These are phyloP conservation scores for Colletotrichum lindemuthianum DNA, from an alignment of 2,329 filamentous ascomycete species.

Conservation along the genomic window DNA sequence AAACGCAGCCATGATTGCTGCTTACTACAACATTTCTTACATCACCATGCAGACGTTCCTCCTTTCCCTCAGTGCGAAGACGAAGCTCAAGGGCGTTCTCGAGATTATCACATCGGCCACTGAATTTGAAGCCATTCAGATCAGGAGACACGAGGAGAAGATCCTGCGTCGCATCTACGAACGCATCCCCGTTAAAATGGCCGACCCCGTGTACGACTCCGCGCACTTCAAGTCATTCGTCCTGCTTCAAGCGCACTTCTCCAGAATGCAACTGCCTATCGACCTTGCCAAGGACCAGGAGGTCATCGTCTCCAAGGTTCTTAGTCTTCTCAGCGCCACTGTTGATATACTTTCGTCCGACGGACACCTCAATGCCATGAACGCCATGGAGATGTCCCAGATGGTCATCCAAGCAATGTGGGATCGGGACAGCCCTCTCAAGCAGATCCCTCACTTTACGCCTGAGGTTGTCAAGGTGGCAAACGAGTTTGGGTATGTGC, in stretches of 20 bases:
- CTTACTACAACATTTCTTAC: conserved; percentile 99
- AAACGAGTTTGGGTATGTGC: conserved; percentile 77
- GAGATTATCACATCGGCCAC: conserved; percentile 97
- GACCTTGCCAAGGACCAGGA: conserved; percentile 97
- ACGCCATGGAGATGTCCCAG: conserved; percentile 98
- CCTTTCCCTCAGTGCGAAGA: conserved; percentile 85
- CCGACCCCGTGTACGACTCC: conserved; percentile 85
- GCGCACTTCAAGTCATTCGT: conserved; percentile 98
- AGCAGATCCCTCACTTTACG: conserved; percentile 96
- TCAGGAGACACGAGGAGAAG: conserved; percentile 89
- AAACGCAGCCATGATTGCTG: conserved; percentile 97
- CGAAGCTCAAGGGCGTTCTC: conserved; percentile 95
- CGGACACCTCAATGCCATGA: conserved; percentile 96
- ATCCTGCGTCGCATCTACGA: conserved; percentile 94
- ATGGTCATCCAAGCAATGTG: conserved; percentile 99
- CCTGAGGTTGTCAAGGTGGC: conserved; percentile 85
- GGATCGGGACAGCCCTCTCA: conserved; percentile 95
- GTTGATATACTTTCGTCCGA: conserved; percentile 97
- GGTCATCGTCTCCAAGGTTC: conserved; percentile 81
- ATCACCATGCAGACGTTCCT: conserved; percentile 99
- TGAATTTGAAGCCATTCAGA: conserved; percentile 95
- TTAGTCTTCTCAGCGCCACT: conserved; percentile 88
- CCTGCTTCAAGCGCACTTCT: conserved; percentile 97
- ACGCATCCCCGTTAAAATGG: conserved; percentile 94
- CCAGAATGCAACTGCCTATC: conserved; percentile 93